A percentile compares a stretch with the other conserved stretches of the same genome.
These are phyloP conservation scores for Aspergillus sclerotioniger DNA, from an alignment of 495 filamentous ascomycete species.

Conservation along the genomic window DNA sequence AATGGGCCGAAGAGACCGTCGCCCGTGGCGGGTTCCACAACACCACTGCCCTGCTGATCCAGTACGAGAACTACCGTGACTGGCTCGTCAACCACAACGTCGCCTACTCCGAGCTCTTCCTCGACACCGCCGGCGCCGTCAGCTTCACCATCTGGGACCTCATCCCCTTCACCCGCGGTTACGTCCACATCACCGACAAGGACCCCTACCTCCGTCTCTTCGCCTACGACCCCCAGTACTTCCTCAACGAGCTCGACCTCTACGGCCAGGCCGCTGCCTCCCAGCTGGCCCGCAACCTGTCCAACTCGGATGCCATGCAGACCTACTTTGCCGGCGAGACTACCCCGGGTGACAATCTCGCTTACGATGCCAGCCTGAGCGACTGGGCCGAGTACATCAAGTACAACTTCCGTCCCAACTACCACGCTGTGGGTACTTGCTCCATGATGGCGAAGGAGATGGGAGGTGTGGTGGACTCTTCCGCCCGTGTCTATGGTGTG, in stretches of 20 bases:
- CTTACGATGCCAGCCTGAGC: slow-evolving; percentile 38
- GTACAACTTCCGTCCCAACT: slow-evolving; percentile 35
- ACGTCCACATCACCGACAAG: slow-evolving; percentile 41
- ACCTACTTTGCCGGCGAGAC: slow-evolving; percentile 35
- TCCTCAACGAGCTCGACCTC: slow-evolving; percentile 47
- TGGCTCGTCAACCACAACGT: slow-evolving; percentile 29
- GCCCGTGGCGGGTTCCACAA: slow-evolving; percentile 31
- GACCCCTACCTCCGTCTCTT: slow-evolving; percentile 39
- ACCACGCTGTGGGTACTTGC: slow-evolving; percentile 47
- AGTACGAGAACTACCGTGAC: slow-evolving; percentile 30
- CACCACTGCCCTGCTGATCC: slow-evolving; percentile 22
- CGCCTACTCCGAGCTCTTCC: slow-evolving; percentile 28
- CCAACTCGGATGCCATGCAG: slow-evolving; percentile 27
- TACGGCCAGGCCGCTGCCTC: slow-evolving; percentile 49
- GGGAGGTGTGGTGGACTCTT: slow-evolving; percentile 48
- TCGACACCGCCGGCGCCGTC: slow-evolving; percentile 33
- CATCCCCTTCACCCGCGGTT: slow-evolving; percentile 54
- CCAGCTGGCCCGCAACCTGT: slow-evolving; percentile 46
- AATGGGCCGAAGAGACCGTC: slow-evolving; percentile 27
- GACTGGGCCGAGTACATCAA: slow-evolving; percentile 38
- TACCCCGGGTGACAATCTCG: slow-evolving; percentile 38
- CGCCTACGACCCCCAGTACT: slow-evolving; percentile 49
- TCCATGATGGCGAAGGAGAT: slow-evolving; percentile 46
- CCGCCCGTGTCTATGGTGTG: slow-evolving; percentile 43
- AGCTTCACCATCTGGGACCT: slow-evolving; percentile 40